Evolutionary conservation across 345 rosid genomes (phyloP), one percentile per base, ranked within the genome.

Genomic region (Aquilaria malaccensis): DNA sequence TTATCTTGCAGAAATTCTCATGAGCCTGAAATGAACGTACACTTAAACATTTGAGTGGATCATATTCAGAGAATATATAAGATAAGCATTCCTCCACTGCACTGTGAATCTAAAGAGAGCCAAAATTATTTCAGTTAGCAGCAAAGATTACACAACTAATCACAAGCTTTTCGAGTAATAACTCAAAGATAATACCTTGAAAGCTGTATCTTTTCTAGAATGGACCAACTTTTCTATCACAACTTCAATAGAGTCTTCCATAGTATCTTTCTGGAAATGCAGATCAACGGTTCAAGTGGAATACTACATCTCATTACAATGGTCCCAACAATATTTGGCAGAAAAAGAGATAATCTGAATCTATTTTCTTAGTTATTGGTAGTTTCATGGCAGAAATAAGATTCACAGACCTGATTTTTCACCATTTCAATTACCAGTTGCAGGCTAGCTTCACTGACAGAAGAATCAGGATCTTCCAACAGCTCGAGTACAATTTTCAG

Each of bases 61-160:
- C 83, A 68, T 81, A 81, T 50, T 77, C 73, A 30, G 80, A 72
- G 68, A 77, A 63, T 37, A 81, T 59, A 47, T 63, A 32, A 31
- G 70, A 72, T 64, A 84, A 70, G 75, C 89, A 75, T 45, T 76
- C 73, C 67, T 84, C 89, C 15, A 80, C 86, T 56, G 77, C 80
- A 63, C 56, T 68, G 46, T 82, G 70, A 63, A 81, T 84, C 89
- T 84, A 72, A 69, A 67, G 29, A 50, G 45, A 22, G 31, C 3
- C 45, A 15, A 41, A 47, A 37, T 7, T 30, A 7, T 45, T 51
- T 61, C 45, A 45, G 45, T 15, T 46, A 37, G 22, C 41, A 45
- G 3, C 30, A 7, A 52, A 31, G 37, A 43, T 31, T 50, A 41
- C 43, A 37, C 43, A 37, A 5, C 7, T 5, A 37, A 37, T 11